These are phyloP conservation scores for Triticum turgidum DNA, from an alignment of 176 grass and related monocot species.

Conservation along the genomic window DNA sequence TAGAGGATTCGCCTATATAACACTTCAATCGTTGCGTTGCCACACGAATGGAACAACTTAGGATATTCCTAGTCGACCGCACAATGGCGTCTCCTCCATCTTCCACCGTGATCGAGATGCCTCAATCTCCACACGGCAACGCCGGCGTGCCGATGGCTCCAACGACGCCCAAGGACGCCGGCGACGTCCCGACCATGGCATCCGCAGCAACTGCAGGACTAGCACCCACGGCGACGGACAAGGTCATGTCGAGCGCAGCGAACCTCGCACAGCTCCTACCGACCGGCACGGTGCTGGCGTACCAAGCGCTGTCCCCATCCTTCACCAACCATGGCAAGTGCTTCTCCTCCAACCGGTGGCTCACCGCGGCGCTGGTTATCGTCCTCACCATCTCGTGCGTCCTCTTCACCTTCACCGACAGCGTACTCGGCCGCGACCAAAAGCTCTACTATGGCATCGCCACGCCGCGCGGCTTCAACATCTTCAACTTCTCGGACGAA, in stretches of 20 bases:
- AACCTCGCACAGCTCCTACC: neutral
- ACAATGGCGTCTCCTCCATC: neutral
- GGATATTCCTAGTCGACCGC: neutral
- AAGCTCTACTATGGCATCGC: conserved; percentile 4
- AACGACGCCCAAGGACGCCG: neutral
- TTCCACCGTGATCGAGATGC: neutral
- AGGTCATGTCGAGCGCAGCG: neutral
- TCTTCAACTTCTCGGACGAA: neutral
- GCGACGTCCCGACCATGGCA: neutral
- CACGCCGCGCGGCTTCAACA: neutral
- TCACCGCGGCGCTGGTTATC: neutral
- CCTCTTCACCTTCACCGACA: conserved; percentile 8
- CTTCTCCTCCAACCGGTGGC: neutral
- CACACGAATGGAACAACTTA: neutral
- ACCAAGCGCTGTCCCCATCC: neutral
- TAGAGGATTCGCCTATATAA: neutral
- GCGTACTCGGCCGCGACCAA: neutral
- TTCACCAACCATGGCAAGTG: conserved; percentile 9
- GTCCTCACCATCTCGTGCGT: neutral
- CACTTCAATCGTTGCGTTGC: neutral
- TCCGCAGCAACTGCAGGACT: neutral
- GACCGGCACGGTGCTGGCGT: neutral
- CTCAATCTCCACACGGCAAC: neutral
- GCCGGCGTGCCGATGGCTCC: neutral
- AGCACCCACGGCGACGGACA: neutral